Conservation (phyloP, 2,329 filamentous ascomycete species). For the Dichotomopilus funicola region DNA sequence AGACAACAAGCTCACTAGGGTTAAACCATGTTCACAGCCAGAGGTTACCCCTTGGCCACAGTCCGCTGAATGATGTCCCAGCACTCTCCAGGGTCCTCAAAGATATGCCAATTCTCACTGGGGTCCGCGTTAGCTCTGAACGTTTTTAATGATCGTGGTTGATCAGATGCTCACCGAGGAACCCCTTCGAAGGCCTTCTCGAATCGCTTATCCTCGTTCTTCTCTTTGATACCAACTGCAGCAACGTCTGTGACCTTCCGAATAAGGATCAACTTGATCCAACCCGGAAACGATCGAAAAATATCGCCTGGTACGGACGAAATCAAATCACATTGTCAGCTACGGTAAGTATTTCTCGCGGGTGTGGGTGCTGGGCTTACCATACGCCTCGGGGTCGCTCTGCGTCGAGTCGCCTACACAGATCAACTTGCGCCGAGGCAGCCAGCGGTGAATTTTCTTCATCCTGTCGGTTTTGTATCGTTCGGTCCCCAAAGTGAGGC, state of each 20-base stretch:
- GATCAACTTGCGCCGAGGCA: constrained; percentile 73
- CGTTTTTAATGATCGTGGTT: neutral
- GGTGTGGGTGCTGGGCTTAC: constrained; percentile 37
- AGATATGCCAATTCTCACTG: constrained; percentile 68
- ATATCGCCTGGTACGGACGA: constrained; percentile 28
- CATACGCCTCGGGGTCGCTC: constrained; percentile 85
- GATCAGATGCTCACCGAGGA: constrained; percentile 36
- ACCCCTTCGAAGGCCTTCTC: constrained; percentile 74
- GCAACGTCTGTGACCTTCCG: constrained; percentile 74
- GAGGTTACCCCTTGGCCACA: constrained; percentile 6
- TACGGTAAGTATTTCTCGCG: neutral
- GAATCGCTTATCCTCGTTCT: constrained; percentile 70
- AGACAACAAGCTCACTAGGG: neutral
- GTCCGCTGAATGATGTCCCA: constrained; percentile 32
- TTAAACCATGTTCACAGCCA: neutral
- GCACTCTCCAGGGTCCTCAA: constrained; percentile 68
- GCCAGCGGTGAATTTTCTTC: constrained; percentile 68
- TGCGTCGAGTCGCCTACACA: constrained; percentile 89
- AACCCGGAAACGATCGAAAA: constrained; percentile 60
- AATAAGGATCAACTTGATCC: constrained; percentile 80
- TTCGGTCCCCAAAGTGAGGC: constrained; percentile 72
- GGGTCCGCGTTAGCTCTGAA: constrained; percentile 3
- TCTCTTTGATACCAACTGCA: constrained; percentile 61
- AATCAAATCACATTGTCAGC: neutral
- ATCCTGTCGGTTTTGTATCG: constrained; percentile 82